Evolutionary conservation across 2,329 filamentous ascomycete species (phyloP).

Genomic region (Alternaria alternata): DNA sequence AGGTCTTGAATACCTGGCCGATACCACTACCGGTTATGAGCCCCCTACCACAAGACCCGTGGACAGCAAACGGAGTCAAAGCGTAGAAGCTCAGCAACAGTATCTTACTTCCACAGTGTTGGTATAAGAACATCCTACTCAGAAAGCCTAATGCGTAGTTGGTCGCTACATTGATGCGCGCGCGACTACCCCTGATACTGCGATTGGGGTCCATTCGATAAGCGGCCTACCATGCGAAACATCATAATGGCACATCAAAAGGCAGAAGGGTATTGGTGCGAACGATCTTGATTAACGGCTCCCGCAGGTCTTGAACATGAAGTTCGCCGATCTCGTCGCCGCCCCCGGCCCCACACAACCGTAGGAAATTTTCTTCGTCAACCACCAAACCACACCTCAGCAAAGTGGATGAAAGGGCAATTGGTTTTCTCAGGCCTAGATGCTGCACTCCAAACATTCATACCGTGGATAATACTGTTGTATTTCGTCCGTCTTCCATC

Average conservation of each 20-base stretch:
- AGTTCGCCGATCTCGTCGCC: slow-evolving; percentile 11
- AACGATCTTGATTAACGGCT: neutral
- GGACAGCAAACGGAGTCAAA: neutral
- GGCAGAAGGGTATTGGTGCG: neutral
- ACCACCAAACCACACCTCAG: neutral
- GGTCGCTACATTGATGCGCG: neutral
- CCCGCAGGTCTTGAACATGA: neutral
- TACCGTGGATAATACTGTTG: neutral
- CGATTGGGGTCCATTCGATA: neutral
- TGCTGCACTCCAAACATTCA: rapidly evolving
- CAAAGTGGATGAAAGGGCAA: no score
- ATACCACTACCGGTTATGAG: neutral
- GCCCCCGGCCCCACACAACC: slow-evolving; percentile 10
- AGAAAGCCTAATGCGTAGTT: neutral
- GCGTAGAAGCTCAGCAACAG: neutral
- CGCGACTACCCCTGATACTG: neutral
- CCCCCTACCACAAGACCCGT: neutral
- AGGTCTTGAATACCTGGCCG: neutral
- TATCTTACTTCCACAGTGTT: neutral
- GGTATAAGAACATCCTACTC: no score
- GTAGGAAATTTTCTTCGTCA: slow-evolving; percentile 7
- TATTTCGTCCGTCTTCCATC: neutral
- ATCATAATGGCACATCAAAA: neutral
- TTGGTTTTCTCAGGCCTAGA: no score
- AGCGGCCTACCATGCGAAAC: neutral